Evolutionary conservation across 1,139 yeast species (phyloP).

Genomic region (Lodderomyces elongisporus): DNA sequence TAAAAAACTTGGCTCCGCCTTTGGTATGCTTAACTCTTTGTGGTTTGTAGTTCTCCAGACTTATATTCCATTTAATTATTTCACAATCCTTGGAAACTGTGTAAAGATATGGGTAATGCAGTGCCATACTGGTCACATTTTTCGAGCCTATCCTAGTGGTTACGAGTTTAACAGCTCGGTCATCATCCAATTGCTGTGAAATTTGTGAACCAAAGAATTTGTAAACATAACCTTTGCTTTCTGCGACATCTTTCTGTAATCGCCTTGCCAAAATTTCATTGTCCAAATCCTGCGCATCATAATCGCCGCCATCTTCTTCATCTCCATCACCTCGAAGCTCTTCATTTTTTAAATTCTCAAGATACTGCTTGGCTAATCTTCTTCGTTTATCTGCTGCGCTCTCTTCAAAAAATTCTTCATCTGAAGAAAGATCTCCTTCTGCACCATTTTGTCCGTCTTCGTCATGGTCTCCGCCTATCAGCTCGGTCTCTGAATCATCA

Average conservation of each 20-base stretch:
- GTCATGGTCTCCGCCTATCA: constrained; percentile 17
- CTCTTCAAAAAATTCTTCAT: constrained; percentile 69
- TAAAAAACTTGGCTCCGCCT: constrained; percentile 51
- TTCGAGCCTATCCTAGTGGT: constrained; percentile 57
- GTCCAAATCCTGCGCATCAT: constrained; percentile 91
- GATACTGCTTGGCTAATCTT: constrained; percentile 86
- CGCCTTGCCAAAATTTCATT: constrained; percentile 78
- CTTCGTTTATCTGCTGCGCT: constrained; percentile 91
- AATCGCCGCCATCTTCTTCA: constrained; percentile 56
- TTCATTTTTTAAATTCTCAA: constrained; percentile 68
- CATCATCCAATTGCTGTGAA: constrained; percentile 40
- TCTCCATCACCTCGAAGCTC: constrained; percentile 32
- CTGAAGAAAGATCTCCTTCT: constrained; percentile 42
- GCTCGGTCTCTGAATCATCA: constrained; percentile 30
- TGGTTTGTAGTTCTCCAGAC: constrained; percentile 38
- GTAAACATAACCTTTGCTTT: constrained; percentile 76
- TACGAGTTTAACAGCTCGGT: constrained; percentile 20
- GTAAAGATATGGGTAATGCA: constrained; percentile 58
- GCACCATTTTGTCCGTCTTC: constrained; percentile 19
- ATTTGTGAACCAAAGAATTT: constrained; percentile 56
- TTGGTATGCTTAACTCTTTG: constrained; percentile 56
- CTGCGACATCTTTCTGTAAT: constrained; percentile 84
- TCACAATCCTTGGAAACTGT: constrained; percentile 82
- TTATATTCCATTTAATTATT: constrained; percentile 69
- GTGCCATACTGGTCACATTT: constrained; percentile 50